These are phyloP conservation scores for Petunia secreta DNA, from an alignment of 257 asterid species.

Conservation along the genomic window DNA sequence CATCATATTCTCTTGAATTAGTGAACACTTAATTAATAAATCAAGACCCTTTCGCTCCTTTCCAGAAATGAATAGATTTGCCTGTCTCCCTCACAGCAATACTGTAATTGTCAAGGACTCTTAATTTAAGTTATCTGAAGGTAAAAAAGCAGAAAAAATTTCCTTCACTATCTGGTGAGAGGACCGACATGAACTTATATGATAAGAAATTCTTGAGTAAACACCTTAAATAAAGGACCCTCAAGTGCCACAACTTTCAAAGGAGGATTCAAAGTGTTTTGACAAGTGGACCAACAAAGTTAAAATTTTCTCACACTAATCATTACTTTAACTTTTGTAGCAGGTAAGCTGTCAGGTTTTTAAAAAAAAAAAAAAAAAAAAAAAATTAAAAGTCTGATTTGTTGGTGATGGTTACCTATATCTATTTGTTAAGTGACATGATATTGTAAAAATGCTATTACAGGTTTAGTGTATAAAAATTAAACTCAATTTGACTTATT, in stretches of 20 bases:
- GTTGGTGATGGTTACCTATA: too few relatives aligned
- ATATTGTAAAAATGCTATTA: too few relatives aligned
- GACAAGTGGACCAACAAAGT: not conserved
- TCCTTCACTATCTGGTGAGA: not conserved
- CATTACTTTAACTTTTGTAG: too few relatives aligned
- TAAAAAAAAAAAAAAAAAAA: too few relatives aligned
- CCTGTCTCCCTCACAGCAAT: not conserved
- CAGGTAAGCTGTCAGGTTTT: too few relatives aligned
- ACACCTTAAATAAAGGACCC: not conserved
- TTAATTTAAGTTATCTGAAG: not conserved
- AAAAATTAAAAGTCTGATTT: too few relatives aligned
- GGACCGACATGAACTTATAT: not conserved
- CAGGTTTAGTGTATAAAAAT: too few relatives aligned
- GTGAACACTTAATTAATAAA: not conserved
- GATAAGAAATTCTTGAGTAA: not conserved
- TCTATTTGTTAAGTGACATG: too few relatives aligned
- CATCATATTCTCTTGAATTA: not conserved
- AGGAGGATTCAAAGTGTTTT: not conserved
- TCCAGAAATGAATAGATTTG: not conserved
- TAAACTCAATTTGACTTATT: too few relatives aligned
- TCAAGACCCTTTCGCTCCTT: not conserved
- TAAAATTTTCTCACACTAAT: too few relatives aligned
- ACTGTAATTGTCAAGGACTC: not conserved
- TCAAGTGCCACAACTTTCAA: too few relatives aligned
- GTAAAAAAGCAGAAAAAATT: not conserved